Evolutionary conservation across 192 early-diverging fungal species (phyloP), one percentile per base, ranked within the genome.

Genomic region (Entophlyctis luteolus): DNA sequence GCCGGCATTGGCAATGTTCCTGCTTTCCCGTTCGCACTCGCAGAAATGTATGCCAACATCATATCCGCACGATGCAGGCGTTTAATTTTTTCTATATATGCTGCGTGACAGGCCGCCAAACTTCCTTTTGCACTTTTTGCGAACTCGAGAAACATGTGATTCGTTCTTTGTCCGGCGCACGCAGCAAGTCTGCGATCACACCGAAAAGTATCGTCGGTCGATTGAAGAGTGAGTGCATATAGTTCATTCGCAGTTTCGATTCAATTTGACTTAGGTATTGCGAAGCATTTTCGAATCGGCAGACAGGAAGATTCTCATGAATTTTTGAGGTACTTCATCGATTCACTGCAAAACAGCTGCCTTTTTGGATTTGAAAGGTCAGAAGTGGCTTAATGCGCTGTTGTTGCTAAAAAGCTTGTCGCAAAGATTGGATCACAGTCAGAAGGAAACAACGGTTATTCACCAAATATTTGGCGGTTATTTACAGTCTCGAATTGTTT

Each of bases 251-350:
- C n/a, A n/a, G n/a, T n/a, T 55, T 1, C 4, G 47, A 54, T 0
- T 12, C 18, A 22, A n/a, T 12, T 18, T 33, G 10, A 55, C 22
- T 39, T 23, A 69, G 67, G 55, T 28, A 84, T 96, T 18, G 88
- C 89, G 42, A 88, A 85, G 66, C 87, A 89, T 39, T 83, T 96
- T 74, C 77, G 85, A 18, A 65, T 89, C 2, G 91, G 91, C 10
- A 75, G 88, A 22, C 93, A 96, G 71, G 93, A 94, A 56, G 93
- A 96, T 62, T 84, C 93, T 8, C 92, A 96, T 67, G 93, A 96
- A 74, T 94, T 94, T 65, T 77, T 92, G 32, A 77, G 89, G 29
- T 73, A 79, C 34, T 70, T 91, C 22, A 57, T 91, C n/a, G 87
- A 89, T 36, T 77, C 84, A 25, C 79, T 89, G 42, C 88, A 91